These are phyloP conservation scores for Pseudopyricularia cyperi DNA, from an alignment of 2,329 filamentous ascomycete species.

Conservation along the genomic window DNA sequence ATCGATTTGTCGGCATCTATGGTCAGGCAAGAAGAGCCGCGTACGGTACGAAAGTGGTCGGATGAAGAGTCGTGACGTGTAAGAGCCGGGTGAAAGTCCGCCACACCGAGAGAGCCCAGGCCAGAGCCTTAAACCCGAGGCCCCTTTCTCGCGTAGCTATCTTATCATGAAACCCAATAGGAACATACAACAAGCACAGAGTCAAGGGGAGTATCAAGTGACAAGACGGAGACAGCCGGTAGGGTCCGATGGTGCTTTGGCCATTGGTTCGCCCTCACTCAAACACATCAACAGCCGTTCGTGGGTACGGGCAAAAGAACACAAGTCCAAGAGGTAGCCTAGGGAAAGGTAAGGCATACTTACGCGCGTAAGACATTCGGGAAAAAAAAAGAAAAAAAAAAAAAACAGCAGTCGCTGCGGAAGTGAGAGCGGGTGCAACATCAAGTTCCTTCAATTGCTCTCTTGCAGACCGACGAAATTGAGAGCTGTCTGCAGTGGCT, in stretches of 20 bases:
- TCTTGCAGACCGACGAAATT: not conserved
- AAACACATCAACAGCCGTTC: not conserved
- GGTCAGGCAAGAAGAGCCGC: no score
- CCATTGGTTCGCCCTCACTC: not conserved
- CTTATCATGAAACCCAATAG: not conserved
- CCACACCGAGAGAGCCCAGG: no score
- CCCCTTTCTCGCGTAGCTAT: not conserved
- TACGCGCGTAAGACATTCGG: not conserved
- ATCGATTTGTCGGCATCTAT: no score
- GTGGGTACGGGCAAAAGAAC: not conserved
- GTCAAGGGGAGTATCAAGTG: not conserved
- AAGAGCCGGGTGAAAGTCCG: no score
- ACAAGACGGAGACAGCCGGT: not conserved
- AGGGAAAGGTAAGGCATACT: not conserved
- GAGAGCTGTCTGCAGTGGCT: not conserved
- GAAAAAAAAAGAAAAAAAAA: not conserved
- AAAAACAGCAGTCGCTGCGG: not conserved
- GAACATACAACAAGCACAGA: not conserved
- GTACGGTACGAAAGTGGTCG: no score
- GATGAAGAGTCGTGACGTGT: no score
- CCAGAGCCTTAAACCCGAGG: no score
- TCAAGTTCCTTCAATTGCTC: not conserved
- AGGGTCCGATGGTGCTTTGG: not conserved
- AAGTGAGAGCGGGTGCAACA: not conserved
- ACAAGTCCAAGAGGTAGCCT: no score